Evolutionary conservation across 345 rosid genomes (phyloP).

Genomic region (Balakata baccata): DNA sequence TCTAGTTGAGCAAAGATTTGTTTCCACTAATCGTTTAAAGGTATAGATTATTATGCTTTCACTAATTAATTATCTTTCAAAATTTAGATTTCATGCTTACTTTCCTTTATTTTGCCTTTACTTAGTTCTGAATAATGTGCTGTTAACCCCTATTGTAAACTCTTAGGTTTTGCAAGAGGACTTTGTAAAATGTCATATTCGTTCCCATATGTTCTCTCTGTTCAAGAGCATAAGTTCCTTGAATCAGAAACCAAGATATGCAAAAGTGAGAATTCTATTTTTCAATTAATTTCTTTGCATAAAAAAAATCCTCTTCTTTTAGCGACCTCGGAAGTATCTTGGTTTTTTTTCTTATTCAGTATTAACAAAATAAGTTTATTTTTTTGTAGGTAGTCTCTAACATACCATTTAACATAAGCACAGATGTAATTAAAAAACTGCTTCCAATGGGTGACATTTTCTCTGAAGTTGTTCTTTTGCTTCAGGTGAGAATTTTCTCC

Average conservation of each 20-base stretch:
- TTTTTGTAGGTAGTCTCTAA: slow-evolving; percentile 74
- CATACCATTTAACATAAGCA: slow-evolving; percentile 85
- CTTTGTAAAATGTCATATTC: slow-evolving; percentile 69
- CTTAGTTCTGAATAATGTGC: background rate
- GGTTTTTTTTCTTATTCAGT: background rate
- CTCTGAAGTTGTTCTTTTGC: slow-evolving; percentile 83
- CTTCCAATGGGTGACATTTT: slow-evolving; percentile 94
- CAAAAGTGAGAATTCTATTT: slow-evolving; percentile 48
- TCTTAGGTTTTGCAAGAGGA: slow-evolving; percentile 81
- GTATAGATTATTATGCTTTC: slow-evolving; percentile 29
- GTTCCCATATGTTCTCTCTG: slow-evolving; percentile 54
- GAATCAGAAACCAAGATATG: slow-evolving; percentile 31
- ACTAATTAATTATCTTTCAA: background rate
- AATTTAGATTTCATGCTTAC: background rate
- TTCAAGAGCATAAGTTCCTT: slow-evolving; percentile 33
- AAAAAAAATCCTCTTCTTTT: background rate
- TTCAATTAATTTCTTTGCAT: background rate
- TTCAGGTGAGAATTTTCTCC: slow-evolving; percentile 50
- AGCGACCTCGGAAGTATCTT: background rate
- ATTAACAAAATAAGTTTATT: background rate
- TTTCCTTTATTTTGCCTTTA: background rate
- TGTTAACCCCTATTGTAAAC: background rate
- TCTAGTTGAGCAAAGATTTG: slow-evolving; percentile 65
- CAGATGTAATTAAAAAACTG: slow-evolving; percentile 72
- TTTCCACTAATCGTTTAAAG: slow-evolving; percentile 48